phyloP scores from a whole-genome alignment of 148 eudicot genomes.

The Salicornia ramosissima region DNA sequence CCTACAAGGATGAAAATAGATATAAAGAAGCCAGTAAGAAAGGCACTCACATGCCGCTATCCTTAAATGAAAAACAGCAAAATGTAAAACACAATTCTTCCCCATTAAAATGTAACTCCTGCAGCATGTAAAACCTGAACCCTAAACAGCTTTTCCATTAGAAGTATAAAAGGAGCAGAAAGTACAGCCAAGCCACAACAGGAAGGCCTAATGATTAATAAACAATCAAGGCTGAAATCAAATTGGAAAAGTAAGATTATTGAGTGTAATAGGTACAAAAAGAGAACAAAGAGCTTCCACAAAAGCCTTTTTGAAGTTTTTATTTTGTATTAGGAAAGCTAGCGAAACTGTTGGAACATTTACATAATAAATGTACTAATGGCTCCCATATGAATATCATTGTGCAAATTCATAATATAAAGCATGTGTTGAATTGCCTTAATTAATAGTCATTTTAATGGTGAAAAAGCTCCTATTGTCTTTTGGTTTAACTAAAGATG shows the following conservation, averaged over 20 bases:
- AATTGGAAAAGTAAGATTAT: not conserved
- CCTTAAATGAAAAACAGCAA: not conserved
- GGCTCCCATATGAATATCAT: no score
- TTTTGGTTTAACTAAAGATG: no score
- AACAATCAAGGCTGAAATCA: not conserved
- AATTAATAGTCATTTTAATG: no score
- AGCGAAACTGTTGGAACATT: not conserved
- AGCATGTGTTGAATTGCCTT: no score
- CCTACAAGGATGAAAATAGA: conserved; percentile 41
- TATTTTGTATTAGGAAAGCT: not conserved
- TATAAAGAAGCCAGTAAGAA: not conserved
- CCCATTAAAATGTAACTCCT: no score
- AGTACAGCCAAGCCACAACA: not conserved
- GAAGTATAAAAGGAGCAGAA: not conserved
- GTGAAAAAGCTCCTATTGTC: no score
- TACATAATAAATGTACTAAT: no score
- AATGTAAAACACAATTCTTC: not conserved
- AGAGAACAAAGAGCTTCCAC: not conserved
- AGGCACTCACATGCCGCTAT: not conserved
- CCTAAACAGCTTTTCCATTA: not conserved
- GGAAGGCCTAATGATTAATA: not conserved
- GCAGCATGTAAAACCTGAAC: not conserved
- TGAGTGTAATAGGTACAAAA: not conserved
- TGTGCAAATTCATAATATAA: no score
- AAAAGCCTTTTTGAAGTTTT: not conserved